These are phyloP conservation scores for Claviceps sp. DNA, from an alignment of 2,329 filamentous ascomycete genomes.

Conservation along the genomic window DNA sequence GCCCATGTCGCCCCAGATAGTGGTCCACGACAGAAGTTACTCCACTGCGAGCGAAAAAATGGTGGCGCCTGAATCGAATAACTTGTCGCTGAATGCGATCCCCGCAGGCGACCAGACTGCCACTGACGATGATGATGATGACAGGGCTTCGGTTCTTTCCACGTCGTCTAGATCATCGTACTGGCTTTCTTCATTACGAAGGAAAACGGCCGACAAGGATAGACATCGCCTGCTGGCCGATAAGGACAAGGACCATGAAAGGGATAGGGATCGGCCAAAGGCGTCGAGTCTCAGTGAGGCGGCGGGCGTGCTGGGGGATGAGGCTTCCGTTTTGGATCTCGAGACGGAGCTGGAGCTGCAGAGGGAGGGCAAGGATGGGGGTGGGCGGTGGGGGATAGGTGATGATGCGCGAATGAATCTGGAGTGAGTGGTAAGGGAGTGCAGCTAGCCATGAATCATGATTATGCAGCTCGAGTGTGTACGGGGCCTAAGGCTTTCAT, in stretches of 20 bases:
- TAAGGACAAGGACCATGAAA: constrained; percentile 6
- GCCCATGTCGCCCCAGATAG: constrained; percentile 9
- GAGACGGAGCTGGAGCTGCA: constrained; percentile 39
- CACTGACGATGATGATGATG: constrained; percentile 25
- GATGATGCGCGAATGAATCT: constrained; percentile 77
- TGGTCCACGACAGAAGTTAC: constrained; percentile 16
- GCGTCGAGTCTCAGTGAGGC: constrained; percentile 30
- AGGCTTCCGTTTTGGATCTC: constrained; percentile 25
- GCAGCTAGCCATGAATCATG: too few relatives aligned
- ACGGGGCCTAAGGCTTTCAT: too few relatives aligned
- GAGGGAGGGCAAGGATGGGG: constrained; percentile 39
- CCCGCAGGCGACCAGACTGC: constrained; percentile 12
- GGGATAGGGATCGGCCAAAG: constrained; percentile 19
- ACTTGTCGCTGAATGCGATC: too few relatives aligned
- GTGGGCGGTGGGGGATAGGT: constrained; percentile 60
- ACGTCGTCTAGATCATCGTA: constrained; percentile 35
- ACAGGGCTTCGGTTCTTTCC: constrained; percentile 32
- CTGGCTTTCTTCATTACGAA: constrained; percentile 26
- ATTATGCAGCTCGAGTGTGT: too few relatives aligned
- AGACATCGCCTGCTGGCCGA: constrained; percentile 16
- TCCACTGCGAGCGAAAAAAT: constrained; percentile 25
- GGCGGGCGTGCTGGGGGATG: constrained; percentile 25
- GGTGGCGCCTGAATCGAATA: constrained; percentile 7
- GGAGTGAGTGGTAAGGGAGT: constrained; percentile 36
- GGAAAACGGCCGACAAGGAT: constrained; percentile 26